phyloP scores from a whole-genome alignment of 106 monocot genomes.

The Platanthera guangdongensis region DNA sequence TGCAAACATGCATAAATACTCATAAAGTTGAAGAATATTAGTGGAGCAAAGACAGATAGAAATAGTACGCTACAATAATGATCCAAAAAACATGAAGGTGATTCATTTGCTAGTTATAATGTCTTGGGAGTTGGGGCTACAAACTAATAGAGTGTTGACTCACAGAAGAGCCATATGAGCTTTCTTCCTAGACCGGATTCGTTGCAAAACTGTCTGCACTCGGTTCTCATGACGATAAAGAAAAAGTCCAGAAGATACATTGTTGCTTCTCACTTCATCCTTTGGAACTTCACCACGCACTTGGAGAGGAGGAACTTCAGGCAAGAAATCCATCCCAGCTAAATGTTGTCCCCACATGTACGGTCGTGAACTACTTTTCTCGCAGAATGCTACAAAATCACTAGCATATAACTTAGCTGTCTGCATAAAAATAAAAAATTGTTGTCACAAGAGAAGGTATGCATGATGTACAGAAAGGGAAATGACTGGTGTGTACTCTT shows the following conservation, averaged over 20 bases:
- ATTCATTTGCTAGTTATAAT: slow-evolving; percentile 7
- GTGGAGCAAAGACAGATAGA: background rate
- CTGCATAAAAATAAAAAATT: slow-evolving; percentile 31
- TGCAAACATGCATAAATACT: background rate
- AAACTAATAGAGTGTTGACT: slow-evolving; percentile 52
- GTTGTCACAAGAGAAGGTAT: slow-evolving; percentile 5
- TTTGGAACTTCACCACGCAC: slow-evolving; percentile 12
- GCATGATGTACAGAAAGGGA: too few relatives aligned
- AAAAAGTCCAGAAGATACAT: slow-evolving; percentile 49
- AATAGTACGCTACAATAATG: slow-evolving; percentile 8
- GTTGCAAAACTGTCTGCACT: slow-evolving; percentile 69
- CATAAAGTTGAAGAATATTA: background rate
- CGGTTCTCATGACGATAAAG: slow-evolving; percentile 89
- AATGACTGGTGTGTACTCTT: too few relatives aligned
- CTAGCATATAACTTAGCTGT: slow-evolving; percentile 65
- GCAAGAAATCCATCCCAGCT: slow-evolving; percentile 91
- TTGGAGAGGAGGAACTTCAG: slow-evolving; percentile 57
- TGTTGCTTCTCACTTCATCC: slow-evolving; percentile 16
- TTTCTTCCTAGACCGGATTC: slow-evolving; percentile 83
- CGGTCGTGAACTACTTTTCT: slow-evolving; percentile 55
- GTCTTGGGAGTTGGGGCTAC: slow-evolving; percentile 16
- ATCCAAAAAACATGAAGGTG: background rate
- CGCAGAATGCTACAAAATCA: slow-evolving; percentile 39
- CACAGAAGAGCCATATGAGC: slow-evolving; percentile 95
- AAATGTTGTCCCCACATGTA: slow-evolving; percentile 98